A percentile compares a stretch with the other conserved stretches of the same genome.
phyloP scores from a whole-genome alignment of 78 protist genomes.

The Cavenderia fasciculata region DNA sequence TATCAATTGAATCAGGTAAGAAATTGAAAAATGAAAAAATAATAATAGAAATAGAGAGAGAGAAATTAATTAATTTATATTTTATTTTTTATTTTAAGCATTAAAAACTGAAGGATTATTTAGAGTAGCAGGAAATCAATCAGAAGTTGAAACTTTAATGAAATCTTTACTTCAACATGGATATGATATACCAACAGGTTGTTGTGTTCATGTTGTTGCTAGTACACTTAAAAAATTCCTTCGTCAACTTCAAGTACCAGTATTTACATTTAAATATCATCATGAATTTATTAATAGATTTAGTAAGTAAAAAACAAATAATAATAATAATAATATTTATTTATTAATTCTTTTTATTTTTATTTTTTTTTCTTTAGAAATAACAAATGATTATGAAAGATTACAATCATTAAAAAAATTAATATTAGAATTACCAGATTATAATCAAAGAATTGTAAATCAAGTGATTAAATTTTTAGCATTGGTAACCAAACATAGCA shows the following conservation, averaged over 20 bases:
- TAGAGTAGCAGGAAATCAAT: conserved; percentile 73
- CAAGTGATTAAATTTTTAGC: conserved; percentile 36
- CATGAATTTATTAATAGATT: conserved; percentile 36
- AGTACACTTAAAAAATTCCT: conserved; percentile 55
- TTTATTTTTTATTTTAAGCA: neutral
- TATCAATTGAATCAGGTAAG: conserved; percentile 21
- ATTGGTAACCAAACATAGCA: conserved; percentile 23
- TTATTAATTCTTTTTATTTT: neutral
- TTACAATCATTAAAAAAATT: conserved; percentile 8
- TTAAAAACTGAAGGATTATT: conserved; percentile 64
- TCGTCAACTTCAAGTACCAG: conserved; percentile 46
- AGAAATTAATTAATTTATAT: neutral
- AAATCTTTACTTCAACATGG: conserved; percentile 60
- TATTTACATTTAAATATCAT: conserved; percentile 61
- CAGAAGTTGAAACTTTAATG: conserved; percentile 49
- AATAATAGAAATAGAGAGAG: no score
- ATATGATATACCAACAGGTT: conserved; percentile 29
- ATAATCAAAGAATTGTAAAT: conserved; percentile 33
- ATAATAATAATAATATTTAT: neutral
- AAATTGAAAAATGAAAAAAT: neutral
- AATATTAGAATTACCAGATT: conserved; percentile 12
- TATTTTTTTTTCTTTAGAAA: conserved; percentile 26
- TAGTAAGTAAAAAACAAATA: conserved; percentile 57
- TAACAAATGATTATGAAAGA: conserved; percentile 44
- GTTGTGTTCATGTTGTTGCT: conserved; percentile 69